These are phyloP conservation scores for Podospora tetraspora DNA, from an alignment of 495 filamentous ascomycete species.

Conservation along the genomic window DNA sequence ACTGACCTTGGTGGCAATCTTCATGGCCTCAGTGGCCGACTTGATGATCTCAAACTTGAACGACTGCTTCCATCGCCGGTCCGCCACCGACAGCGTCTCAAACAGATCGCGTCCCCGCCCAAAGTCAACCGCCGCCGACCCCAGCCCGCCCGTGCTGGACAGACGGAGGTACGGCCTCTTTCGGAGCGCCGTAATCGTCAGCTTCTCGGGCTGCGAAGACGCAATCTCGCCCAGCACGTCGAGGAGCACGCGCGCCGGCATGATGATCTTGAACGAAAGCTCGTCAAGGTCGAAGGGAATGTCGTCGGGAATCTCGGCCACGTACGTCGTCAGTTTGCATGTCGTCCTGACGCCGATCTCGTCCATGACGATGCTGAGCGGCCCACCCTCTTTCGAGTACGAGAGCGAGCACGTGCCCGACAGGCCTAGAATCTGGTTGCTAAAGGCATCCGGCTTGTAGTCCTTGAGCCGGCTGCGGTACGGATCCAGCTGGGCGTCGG, in stretches of 20 bases:
- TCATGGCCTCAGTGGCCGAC: conserved; percentile 81
- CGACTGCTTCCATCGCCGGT: conserved; percentile 46
- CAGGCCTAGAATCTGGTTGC: conserved; percentile 67
- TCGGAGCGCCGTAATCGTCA: conserved; percentile 59
- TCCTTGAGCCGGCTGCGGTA: conserved; percentile 51
- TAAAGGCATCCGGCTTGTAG: conserved; percentile 64
- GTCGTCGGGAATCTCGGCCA: conserved; percentile 58
- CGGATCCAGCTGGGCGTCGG: conserved; percentile 47
- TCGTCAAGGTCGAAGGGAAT: conserved; percentile 71
- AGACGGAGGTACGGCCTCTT: conserved; percentile 68
- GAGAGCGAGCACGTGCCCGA: conserved; percentile 74
- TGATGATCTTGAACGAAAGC: conserved; percentile 88
- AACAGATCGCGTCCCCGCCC: conserved; percentile 64
- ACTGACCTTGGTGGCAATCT: conserved; percentile 84
- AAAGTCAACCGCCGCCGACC: conserved; percentile 80
- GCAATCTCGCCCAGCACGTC: conserved; percentile 80
- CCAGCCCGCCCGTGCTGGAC: conserved; percentile 66
- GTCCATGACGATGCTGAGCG: conserved; percentile 73
- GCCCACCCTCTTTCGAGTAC: conserved; percentile 65
- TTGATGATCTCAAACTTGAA: conserved; percentile 86
- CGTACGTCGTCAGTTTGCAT: conserved; percentile 88
- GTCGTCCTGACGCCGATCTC: conserved; percentile 84
- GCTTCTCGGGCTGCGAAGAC: conserved; percentile 57
- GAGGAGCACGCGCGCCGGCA: conserved; percentile 74
- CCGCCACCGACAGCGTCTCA: conserved; percentile 66